A percentile compares a stretch with the other conserved stretches of the same genome.
Conservation (phyloP, 768 basidiomycete species). For the Xerocomus spinulosus region DNA sequence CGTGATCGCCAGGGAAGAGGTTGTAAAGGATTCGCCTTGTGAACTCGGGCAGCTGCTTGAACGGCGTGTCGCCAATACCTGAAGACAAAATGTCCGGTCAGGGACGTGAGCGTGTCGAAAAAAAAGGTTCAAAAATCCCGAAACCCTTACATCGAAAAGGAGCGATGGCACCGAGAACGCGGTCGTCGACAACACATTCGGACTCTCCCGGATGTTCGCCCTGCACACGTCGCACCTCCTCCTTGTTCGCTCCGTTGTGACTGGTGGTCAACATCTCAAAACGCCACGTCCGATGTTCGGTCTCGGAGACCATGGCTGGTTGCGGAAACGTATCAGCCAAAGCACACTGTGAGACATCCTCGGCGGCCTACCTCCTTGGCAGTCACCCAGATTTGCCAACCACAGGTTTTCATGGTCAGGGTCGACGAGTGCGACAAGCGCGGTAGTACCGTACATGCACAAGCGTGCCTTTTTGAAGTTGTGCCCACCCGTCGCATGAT, state of each 20-base stretch:
- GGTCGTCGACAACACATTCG: constrained; percentile 59
- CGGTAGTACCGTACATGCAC: constrained; percentile 79
- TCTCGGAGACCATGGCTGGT: constrained; percentile 49
- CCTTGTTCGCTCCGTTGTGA: constrained; percentile 67
- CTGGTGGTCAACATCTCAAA: constrained; percentile 56
- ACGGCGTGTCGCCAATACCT: constrained; percentile 69
- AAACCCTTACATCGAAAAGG: constrained; percentile 64
- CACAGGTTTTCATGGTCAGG: constrained; percentile 65
- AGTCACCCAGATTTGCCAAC: constrained; percentile 80
- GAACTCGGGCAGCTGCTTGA: constrained; percentile 69
- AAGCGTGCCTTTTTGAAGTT: constrained; percentile 64
- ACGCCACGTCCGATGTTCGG: constrained; percentile 49
- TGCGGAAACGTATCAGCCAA: constrained; percentile 13
- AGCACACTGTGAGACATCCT: neutral
- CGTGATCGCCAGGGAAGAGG: constrained; percentile 56
- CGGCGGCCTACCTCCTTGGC: constrained; percentile 58
- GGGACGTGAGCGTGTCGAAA: constrained; percentile 6
- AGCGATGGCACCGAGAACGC: constrained; percentile 74
- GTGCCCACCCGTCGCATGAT: constrained; percentile 50
- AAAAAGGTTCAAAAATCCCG: neutral
- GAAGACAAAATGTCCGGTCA: constrained; percentile 8
- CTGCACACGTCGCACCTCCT: constrained; percentile 60
- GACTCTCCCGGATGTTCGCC: constrained; percentile 65
- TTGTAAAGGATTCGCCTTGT: constrained; percentile 64
- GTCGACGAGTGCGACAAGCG: constrained; percentile 68